Base-by-base conservation (phyloP, 805 yeast genomes). In the Metschnikowia proteae region DNA sequence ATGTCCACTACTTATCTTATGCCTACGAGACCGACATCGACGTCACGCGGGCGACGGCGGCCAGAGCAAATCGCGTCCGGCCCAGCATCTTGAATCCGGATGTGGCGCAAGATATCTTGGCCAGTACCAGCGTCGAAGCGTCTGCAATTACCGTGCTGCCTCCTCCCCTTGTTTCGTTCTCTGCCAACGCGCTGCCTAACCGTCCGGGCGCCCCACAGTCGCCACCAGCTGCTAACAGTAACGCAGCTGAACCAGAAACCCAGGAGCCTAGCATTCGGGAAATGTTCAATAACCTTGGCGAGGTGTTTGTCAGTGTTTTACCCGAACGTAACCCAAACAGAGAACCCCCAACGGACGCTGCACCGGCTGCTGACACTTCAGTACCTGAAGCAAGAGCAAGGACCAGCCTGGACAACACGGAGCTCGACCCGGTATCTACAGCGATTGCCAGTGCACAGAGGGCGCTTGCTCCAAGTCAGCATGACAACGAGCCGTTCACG, bases 51-150 rank as follows among this genome's bases (percentile, higher is more conserved):
- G 55, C 63, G 6, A 43, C 63, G 6, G 67, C 71, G 3, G 60
- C 58, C 31, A 47, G 72, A 28, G 65, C 69, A 3, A 69, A 67
- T 46, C 43, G 67, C 9, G 46, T 54, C 7, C 60, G 71, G 31
- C 76, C 76, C 3, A 64, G 60, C 30, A 68, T 72, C 7, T 57
- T 70, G 33, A 68, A 65, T 10, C 71, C 66, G 22, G 75, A 71
- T 38, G 70, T 65, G 17, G 55, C 66, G n/a, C 75, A 67, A 45
- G 66, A 66, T 33, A 62, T 70, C 35, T 37, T 65, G 37, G 66
- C 70, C 6, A 59, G 61, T 33, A 56, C 55, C 27, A 62, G 62
- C 11, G 58, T 60, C 50, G 69, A 62, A 45, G 61, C 63, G 6
- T 49, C 60, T 23, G 58, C 59, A 3, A 49, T 57, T 3, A 37